These are phyloP conservation scores for Mentha longifolia DNA, from an alignment of 257 asterid species.

Conservation along the genomic window DNA sequence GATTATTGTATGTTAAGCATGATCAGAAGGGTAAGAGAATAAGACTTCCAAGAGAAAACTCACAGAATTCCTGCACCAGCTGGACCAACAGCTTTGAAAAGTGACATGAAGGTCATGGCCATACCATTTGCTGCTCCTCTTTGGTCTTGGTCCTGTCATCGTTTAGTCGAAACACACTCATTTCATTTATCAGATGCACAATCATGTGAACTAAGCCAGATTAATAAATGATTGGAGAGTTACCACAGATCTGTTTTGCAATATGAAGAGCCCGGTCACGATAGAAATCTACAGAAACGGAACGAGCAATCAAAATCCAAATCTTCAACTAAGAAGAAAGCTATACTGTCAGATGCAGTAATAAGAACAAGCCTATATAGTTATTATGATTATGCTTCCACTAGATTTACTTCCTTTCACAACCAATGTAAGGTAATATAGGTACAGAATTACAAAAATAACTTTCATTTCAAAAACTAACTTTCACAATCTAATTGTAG, in stretches of 20 bases:
- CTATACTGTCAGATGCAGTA: background rate
- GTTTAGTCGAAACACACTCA: background rate
- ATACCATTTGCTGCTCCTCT: slow-evolving; percentile 94
- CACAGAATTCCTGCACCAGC: slow-evolving; percentile 81
- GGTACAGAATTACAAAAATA: no score
- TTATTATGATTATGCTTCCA: background rate
- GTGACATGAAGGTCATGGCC: slow-evolving; percentile 75
- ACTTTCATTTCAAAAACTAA: no score
- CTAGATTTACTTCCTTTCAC: background rate
- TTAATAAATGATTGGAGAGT: background rate
- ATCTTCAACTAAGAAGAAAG: background rate
- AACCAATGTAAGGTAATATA: no score
- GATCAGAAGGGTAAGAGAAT: background rate
- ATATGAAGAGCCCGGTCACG: slow-evolving; percentile 68
- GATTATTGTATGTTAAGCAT: background rate
- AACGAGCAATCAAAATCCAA: background rate
- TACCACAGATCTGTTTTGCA: slow-evolving; percentile 95
- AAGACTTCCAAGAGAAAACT: slow-evolving; percentile 34
- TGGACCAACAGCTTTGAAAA: slow-evolving; percentile 75
- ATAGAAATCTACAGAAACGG: slow-evolving; percentile 62
- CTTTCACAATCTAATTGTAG: no score
- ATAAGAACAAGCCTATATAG: background rate
- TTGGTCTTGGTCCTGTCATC: slow-evolving; percentile 68
- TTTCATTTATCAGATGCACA: no score
- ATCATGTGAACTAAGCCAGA: no score